Base-by-base conservation (phyloP, 2,329 filamentous ascomycete genomes). In the Xylaria sp. region DNA sequence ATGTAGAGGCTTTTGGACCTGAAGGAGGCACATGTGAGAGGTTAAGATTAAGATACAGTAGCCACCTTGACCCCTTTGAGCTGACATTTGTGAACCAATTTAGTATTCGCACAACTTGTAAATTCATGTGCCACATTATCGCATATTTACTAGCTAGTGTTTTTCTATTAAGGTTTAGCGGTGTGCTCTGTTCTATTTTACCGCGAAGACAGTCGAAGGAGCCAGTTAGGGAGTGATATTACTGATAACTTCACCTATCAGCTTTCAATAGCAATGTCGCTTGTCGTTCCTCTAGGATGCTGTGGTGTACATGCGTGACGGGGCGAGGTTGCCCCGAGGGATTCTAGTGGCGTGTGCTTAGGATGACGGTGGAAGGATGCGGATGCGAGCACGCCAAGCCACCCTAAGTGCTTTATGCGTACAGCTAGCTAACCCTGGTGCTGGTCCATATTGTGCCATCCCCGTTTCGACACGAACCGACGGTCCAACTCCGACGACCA, bases 241-340 rank as follows among this genome's bases (percentile, higher is more conserved):
- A 9, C 1, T 2, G n/a, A n/a, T 7, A 49, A 5, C 10, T 17
- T n/a, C 7, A 20, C 13, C 13, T 29, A 5, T 6, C 10, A 53
- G 45, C 29, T 20, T 22, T 53, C 10, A 11, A 13, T 2, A 10
- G 10, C 29, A 22, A 36, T 13, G 17, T 50, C 29, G 42, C 39
- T 44, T n/a, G 29, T 36, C 49, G 22, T 53, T 15, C 31, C 49
- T 20, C 49, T 17, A 54, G 31, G 29, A 17, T 25, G 31, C 2
- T 44, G n/a, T 3, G n/a, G 17, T 44, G 17, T 20, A 20, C 17
- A 13, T 29, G 42, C 17, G 17, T 29, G 42, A 50, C 57, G 44
- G 57, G 25, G 44, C 53, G 51, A 39, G 20, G 29, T 65, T 65
- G 63, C 44, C 22, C 51, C 51, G 57, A 36, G 42, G 36, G 42